Conservation (phyloP, 306 rosid species). For the Mimosa pudica region DNA sequence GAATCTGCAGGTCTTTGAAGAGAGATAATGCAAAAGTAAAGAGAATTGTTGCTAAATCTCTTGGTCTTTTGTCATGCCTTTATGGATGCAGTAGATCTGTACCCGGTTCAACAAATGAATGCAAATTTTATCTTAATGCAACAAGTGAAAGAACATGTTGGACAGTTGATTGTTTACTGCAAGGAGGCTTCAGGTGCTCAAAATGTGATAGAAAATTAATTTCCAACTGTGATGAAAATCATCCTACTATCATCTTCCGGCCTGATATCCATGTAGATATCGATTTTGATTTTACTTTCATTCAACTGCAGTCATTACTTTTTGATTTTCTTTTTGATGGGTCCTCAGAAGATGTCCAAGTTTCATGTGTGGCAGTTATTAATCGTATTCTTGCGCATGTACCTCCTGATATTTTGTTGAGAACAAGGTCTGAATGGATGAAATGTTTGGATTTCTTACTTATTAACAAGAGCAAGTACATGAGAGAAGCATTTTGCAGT, state of each 20-base stretch:
- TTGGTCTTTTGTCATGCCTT: conserved; percentile 90
- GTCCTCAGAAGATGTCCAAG: conserved; percentile 83
- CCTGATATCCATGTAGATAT: conserved; percentile 44
- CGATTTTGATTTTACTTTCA: conserved; percentile 52
- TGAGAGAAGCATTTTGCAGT: conserved; percentile 86
- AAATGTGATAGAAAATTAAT: conserved; percentile 63
- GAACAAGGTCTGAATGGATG: conserved; percentile 63
- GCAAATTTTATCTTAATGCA: conserved; percentile 55
- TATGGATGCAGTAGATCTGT: conserved; percentile 63
- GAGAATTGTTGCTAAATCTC: conserved; percentile 63
- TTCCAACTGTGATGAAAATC: conserved; percentile 36
- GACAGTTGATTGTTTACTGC: conserved; percentile 62
- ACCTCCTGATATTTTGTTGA: conserved; percentile 46
- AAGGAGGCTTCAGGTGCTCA: conserved; percentile 90
- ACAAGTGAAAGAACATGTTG: conserved; percentile 48
- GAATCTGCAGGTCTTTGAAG: conserved; percentile 56
- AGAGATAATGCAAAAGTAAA: conserved; percentile 62
- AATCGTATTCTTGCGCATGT: conserved; percentile 73
- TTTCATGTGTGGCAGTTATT: conserved; percentile 71
- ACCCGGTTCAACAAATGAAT: conserved; percentile 45
- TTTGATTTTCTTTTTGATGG: conserved; percentile 79
- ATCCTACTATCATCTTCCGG: conserved; percentile 43
- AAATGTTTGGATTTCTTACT: conserved; percentile 66
- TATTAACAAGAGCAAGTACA: conserved; percentile 54
- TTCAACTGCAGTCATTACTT: conserved; percentile 58